Conservation (phyloP, 768 basidiomycete species). For the Collybia sp. region DNA sequence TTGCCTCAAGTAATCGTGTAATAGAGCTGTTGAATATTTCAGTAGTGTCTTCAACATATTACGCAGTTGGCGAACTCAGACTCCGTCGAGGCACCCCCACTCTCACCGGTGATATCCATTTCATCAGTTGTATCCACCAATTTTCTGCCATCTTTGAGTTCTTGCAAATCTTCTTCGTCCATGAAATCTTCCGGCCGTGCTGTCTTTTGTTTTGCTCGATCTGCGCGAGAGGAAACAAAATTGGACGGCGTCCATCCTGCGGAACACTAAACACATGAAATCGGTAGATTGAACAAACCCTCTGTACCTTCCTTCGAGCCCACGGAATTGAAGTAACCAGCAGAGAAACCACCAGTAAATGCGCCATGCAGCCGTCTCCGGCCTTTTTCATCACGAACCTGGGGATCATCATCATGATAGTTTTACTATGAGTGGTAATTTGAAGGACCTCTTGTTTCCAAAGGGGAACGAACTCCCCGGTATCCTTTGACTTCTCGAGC, state of each 20-base stretch:
- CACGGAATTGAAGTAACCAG: constrained; percentile 94
- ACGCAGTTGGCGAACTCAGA: constrained; percentile 40
- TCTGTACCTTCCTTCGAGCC: constrained; percentile 88
- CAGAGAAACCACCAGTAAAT: constrained; percentile 97
- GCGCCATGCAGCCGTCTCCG: constrained; percentile 93
- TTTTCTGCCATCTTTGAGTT: constrained; percentile 66
- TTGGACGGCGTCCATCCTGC: constrained; percentile 95
- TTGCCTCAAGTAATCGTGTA: constrained; percentile 52
- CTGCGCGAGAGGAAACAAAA: constrained; percentile 84
- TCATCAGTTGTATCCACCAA: constrained; percentile 79
- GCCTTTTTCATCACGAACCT: constrained; percentile 94
- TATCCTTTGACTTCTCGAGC: constrained; percentile 90
- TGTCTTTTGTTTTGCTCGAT: constrained; percentile 60
- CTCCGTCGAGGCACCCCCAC: constrained; percentile 28
- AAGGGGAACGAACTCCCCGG: constrained; percentile 90
- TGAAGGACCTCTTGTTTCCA: constrained; percentile 90
- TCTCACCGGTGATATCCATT: constrained; percentile 62
- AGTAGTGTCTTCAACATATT: background rate
- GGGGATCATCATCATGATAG: background rate
- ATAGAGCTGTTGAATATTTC: constrained; percentile 44
- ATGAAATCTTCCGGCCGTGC: constrained; percentile 90
- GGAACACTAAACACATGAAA: background rate
- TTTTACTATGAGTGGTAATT: background rate
- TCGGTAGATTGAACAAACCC: background rate
- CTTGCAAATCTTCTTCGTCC: constrained; percentile 97